These are phyloP conservation scores for Mrakia frigida DNA, from an alignment of 768 basidiomycete species.

Conservation along the genomic window DNA sequence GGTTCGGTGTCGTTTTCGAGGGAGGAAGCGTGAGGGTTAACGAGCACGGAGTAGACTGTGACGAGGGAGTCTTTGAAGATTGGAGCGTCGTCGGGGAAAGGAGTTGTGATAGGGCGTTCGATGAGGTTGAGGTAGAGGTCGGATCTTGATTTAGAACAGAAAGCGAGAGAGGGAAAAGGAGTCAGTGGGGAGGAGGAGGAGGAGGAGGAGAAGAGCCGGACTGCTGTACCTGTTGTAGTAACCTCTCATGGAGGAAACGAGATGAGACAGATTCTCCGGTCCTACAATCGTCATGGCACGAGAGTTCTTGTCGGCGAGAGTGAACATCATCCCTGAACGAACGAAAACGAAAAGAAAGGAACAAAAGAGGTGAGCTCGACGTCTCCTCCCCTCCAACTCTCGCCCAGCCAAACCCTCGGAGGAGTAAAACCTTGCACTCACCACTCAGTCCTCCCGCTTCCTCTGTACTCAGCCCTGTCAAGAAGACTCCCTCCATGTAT, in stretches of 20 bases:
- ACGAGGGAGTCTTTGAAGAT: constrained; percentile 12
- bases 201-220: not conserved
- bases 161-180: not conserved
- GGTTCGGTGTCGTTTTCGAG: not conserved
- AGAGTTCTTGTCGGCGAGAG: constrained; percentile 16
- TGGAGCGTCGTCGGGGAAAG: not conserved
- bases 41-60: constrained; percentile 7
- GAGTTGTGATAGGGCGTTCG: constrained; percentile 17
- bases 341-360: not conserved
- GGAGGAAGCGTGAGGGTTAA: not conserved
- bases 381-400: not conserved
- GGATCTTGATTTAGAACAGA: too few species aligned
- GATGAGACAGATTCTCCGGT: constrained; percentile 17
- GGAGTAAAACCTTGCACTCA: not conserved
- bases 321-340: constrained; percentile 27
- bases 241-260: not conserved
- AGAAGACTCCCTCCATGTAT: constrained; percentile 16
- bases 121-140: constrained; percentile 11
- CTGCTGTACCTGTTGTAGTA: constrained; percentile 24
- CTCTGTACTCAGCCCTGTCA: constrained; percentile 10
- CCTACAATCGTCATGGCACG: constrained; percentile 19
- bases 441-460: constrained; percentile 23
- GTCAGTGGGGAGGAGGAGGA: not conserved
- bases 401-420: not conserved
- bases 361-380: not conserved